A percentile compares a stretch with the other conserved stretches of the same genome.
phyloP scores from a whole-genome alignment of 2,329 filamentous ascomycete genomes.

The Colletotrichum sp. region DNA sequence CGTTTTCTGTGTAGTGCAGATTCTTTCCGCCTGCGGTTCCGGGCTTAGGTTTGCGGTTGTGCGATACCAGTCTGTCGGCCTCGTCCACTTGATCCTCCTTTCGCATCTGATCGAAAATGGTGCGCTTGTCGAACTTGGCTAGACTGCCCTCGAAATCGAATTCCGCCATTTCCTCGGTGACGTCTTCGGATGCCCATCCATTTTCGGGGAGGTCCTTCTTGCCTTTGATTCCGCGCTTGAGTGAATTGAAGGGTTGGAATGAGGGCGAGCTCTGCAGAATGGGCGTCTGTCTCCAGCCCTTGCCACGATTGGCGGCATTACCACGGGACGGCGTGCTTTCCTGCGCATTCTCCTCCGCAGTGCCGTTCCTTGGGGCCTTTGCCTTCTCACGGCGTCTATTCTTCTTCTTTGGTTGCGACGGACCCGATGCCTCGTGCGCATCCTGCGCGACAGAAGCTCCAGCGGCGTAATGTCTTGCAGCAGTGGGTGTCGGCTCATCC shows the following conservation, averaged over 20 bases:
- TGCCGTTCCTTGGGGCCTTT: constrained; percentile 31
- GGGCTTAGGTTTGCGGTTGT: constrained; percentile 75
- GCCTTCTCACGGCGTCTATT: constrained; percentile 30
- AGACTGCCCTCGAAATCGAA: constrained; percentile 92
- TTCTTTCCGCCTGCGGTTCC: constrained; percentile 86
- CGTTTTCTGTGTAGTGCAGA: constrained; percentile 88
- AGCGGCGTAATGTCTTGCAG: constrained; percentile 19
- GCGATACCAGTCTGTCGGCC: constrained; percentile 85
- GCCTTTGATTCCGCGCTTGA: constrained; percentile 59
- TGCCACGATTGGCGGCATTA: constrained; percentile 38
- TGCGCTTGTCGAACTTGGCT: constrained; percentile 93
- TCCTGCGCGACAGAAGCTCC: neutral
- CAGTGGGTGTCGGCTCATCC: constrained; percentile 21
- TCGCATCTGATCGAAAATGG: constrained; percentile 89
- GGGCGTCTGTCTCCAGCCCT: constrained; percentile 64
- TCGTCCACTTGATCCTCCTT: constrained; percentile 90
- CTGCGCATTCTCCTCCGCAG: constrained; percentile 14
- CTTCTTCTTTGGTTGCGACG: constrained; percentile 26
- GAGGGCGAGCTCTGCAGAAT: constrained; percentile 64
- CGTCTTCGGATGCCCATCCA: constrained; percentile 95
- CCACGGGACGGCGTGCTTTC: constrained; percentile 18
- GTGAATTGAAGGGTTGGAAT: constrained; percentile 65
- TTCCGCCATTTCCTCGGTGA: constrained; percentile 91
- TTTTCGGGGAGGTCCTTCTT: constrained; percentile 59
- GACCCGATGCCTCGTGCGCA: constrained; percentile 19